Base-by-base conservation (phyloP, 2,329 filamentous ascomycete species). In the Hypoxylon sp. region DNA sequence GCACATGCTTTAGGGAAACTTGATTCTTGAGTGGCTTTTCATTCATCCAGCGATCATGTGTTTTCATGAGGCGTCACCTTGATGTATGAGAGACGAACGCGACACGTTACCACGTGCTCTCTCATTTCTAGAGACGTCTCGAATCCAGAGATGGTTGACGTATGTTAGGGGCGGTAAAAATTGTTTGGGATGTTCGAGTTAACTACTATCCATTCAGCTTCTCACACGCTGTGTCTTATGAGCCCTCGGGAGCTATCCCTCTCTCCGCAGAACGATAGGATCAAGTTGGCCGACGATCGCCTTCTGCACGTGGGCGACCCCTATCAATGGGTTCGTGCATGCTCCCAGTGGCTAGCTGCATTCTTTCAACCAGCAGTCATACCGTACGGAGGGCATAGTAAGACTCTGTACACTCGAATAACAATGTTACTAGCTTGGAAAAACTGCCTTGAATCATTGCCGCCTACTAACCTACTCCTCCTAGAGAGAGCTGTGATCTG, bases 281-380 rank as follows among this genome's bases (percentile, higher is more conserved):
- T 9, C 4, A 35, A 35, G n/a, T 7, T 4, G 18, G 31, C 18
- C 31, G n/a, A 15, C n/a, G 7, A 35, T 40, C 8, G 7, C 37
- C 8, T 40, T 18, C 13, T 15, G 10, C 3, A 35, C 7, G 13
- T 35, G 5, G 15, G 17, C 17, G 31, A n/a, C 17, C 35, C 23
- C 26, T 48, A 27, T 27, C 21, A 33, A 15, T 31, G 40, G 31
- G 35, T 48, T 48, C 54, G 48, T 37, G 48, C 37, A 52, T 31
- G 37, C 26, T 43, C 40, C 26, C n/a, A 43, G 11, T 35, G 7
- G 33, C 35, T 50, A 52, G 51, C 35, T 33, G 45, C 52, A 49
- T 52, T 38, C 23, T 17, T 46, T 42, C 29, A 43, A 45, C 33
- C 31, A 37, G 20, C 27, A 26, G 20, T 35, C 15, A 41, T n/a